A percentile compares a stretch with the other conserved stretches of the same genome.
Evolutionary conservation across 148 eudicot species (phyloP).

Genomic region (Agrostemma githago): DNA sequence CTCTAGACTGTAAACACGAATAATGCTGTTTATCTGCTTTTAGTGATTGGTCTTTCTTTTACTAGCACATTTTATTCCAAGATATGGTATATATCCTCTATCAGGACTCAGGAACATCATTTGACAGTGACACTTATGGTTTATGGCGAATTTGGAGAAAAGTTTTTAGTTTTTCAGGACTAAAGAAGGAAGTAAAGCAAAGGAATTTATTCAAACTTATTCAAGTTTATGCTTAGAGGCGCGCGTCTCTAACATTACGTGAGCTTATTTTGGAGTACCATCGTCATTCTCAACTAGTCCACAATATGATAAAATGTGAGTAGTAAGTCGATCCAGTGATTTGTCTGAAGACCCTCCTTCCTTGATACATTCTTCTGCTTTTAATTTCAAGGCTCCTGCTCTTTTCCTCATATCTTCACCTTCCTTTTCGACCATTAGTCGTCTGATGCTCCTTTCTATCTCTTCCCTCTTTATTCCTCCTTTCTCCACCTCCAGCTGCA

Average conservation of each 20-base stretch:
- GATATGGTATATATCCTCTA: no score
- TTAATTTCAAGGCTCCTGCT: constrained; percentile 28
- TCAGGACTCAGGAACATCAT: no score
- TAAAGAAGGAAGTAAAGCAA: no score
- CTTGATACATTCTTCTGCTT: constrained; percentile 23
- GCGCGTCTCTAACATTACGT: background rate
- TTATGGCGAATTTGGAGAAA: no score
- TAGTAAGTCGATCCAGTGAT: constrained; percentile 25
- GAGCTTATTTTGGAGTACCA: background rate
- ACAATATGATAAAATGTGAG: constrained; percentile 31
- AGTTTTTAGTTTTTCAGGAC: no score
- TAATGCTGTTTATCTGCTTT: no score
- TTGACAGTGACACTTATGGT: no score
- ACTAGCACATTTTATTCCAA: no score
- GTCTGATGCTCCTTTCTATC: constrained; percentile 29
- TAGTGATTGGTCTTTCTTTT: no score
- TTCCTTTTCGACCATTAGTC: constrained; percentile 34
- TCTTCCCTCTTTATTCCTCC: constrained; percentile 27
- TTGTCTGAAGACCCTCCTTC: constrained; percentile 40
- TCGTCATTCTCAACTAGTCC: constrained; percentile 7
- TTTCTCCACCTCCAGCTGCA: constrained; percentile 35
- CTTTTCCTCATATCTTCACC: constrained; percentile 29
- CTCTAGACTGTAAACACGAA: no score
- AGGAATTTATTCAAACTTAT: background rate
- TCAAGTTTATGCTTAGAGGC: background rate